Evolutionary conservation across 192 early-diverging fungal genomes (phyloP).

Genomic region (Entomortierella lignicola): DNA sequence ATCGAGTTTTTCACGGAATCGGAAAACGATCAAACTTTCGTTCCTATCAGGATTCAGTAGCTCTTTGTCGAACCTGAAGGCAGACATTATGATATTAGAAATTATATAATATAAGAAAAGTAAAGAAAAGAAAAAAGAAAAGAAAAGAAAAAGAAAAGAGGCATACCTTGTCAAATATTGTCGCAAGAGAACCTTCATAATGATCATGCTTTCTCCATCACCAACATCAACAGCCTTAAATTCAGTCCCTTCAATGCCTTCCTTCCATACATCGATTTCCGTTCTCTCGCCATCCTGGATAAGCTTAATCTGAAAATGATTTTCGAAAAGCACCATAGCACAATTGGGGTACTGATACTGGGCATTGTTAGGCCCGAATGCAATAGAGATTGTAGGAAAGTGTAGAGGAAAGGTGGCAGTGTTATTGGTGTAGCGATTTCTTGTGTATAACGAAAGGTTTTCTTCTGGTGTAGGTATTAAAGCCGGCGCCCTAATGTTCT

Average conservation of each 20-base stretch:
- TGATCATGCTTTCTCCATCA: conserved; percentile 42
- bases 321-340: conserved; percentile 42
- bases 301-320: conserved; percentile 52
- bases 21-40: conserved; percentile 47
- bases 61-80: conserved; percentile 51
- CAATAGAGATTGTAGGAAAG: conserved; percentile 53
- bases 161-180: conserved; percentile 52
- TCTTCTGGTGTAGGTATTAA: background rate
- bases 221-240: conserved; percentile 35
- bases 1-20: conserved; percentile 46
- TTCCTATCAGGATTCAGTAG: conserved; percentile 53
- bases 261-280: conserved; percentile 55
- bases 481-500: background rate
- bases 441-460: conserved; percentile 7
- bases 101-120: background rate
- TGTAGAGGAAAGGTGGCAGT: conserved; percentile 45
- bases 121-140: too few relatives aligned
- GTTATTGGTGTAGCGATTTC: conserved; percentile 27
- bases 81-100: too few relatives aligned
- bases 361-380: conserved; percentile 50
- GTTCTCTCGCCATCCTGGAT: conserved; percentile 46
- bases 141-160: too few relatives aligned
- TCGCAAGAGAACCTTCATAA: conserved; percentile 25
- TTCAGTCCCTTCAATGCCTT: conserved; percentile 47
- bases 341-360: conserved; percentile 53